phyloP scores from a whole-genome alignment of 495 filamentous ascomycete species.

The Penicillium roqueforti region DNA sequence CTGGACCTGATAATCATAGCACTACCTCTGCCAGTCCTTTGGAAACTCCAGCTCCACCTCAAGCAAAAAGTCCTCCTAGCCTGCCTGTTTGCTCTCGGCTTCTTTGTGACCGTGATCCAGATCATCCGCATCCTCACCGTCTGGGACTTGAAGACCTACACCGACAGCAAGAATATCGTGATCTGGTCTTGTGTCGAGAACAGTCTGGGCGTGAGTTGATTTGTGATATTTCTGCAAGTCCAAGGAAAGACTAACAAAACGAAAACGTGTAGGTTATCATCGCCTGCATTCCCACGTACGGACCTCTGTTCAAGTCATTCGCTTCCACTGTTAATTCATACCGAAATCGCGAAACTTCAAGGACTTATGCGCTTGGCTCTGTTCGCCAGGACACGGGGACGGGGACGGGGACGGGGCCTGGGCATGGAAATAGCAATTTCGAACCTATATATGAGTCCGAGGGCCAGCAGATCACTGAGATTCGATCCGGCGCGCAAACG shows the following conservation, averaged over 20 bases:
- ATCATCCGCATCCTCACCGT: slow-evolving; percentile 52
- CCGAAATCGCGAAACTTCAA: slow-evolving; percentile 5
- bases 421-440: background rate
- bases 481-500: background rate
- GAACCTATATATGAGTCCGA: background rate
- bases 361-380: slow-evolving; percentile 8
- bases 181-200: slow-evolving; percentile 52
- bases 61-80: slow-evolving; percentile 37
- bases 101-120: slow-evolving; percentile 53
- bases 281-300: slow-evolving; percentile 47
- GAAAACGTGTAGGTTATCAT: slow-evolving; percentile 35
- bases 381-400: slow-evolving; percentile 7
- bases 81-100: slow-evolving; percentile 46
- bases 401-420: background rate
- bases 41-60: slow-evolving; percentile 33
- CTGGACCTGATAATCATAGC: slow-evolving; percentile 49
- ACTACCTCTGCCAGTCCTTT: slow-evolving; percentile 45
- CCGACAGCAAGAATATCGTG: slow-evolving; percentile 43
- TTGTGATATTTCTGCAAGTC: background rate
- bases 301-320: slow-evolving; percentile 46
- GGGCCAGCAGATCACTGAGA: background rate
- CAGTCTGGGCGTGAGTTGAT: slow-evolving; percentile 38
- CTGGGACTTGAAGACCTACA: slow-evolving; percentile 36
- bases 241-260: background rate
- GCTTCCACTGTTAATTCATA: slow-evolving; percentile 22